Conservation (phyloP, 2,329 filamentous ascomycete species). For the Penicillium palitans region DNA sequence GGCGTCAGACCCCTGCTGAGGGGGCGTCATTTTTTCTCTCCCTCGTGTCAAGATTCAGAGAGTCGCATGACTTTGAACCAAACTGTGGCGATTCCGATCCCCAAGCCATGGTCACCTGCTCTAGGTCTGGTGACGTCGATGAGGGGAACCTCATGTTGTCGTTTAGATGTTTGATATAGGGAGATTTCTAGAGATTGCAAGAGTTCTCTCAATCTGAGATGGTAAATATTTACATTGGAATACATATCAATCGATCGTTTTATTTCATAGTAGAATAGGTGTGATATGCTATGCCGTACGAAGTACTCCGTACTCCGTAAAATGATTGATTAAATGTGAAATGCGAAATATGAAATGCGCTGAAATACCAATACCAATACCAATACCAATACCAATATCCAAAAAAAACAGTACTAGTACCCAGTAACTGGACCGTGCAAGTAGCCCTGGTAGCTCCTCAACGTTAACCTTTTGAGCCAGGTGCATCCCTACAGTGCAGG, state of each 20-base stretch:
- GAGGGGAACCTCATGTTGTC: not conserved
- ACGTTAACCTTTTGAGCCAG: slow-evolving; percentile 28
- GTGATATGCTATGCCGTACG: no score
- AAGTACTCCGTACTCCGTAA: no score
- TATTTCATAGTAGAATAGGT: no score
- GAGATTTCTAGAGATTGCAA: not conserved
- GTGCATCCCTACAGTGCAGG: slow-evolving; percentile 21
- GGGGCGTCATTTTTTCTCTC: slow-evolving; percentile 3
- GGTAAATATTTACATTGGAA: no score
- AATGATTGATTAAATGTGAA: no score
- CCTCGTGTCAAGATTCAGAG: not conserved
- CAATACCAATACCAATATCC: not conserved
- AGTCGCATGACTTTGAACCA: slow-evolving; percentile 10
- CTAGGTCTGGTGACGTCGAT: slow-evolving; percentile 8
- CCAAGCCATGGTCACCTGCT: slow-evolving; percentile 9
- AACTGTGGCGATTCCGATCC: slow-evolving; percentile 10
- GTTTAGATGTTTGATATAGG: not conserved
- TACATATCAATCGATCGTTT: no score
- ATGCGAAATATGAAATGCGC: accelerated
- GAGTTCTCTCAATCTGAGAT: no score
- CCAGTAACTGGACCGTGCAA: slow-evolving; percentile 3
- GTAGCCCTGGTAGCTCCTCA: slow-evolving; percentile 12
- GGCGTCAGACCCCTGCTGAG: slow-evolving; percentile 4
- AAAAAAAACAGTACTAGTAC: not conserved
- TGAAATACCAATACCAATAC: not conserved